Base-by-base conservation (phyloP, 2,329 filamentous ascomycete species). In the Paecilomyces fulvus region DNA sequence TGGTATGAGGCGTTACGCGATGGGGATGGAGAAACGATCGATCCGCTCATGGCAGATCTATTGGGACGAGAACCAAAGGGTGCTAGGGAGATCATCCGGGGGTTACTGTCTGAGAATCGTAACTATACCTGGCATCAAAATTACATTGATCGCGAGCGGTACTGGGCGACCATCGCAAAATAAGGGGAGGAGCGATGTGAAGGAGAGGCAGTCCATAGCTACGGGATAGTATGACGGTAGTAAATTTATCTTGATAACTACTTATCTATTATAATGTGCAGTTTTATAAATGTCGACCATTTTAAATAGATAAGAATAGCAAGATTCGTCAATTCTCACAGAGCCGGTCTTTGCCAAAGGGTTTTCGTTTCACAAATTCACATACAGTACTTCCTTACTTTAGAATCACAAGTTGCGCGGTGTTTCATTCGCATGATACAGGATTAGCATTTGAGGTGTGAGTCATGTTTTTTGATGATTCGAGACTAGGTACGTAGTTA, bases 111-210 rank as follows among this genome's bases (percentile, higher is more conserved):
- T 56, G 61, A 66, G 25, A 64, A 70, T 48, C 62, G 60, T 25
- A 62, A 75, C 46, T 77, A 73, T 66, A 73, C 67, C 7, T 77
- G 75, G 75, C 75, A 77, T 64, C 75, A 77, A 61, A 76, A 77
- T 60, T 75, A 76, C 68, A 60, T 52, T 20, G 52, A 61, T 28
- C 21, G 46, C 28, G 50, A 48, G 51, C n/a, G 56, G 30, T 60
- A 60, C 48, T 25, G 25, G 7, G 25, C 20, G 37, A 52, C 55
- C 33, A 54, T 37, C 11, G 10, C 12, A n/a, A 37, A 14, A n/a
- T 37, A 37, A n/a, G 11, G 11, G 33, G 6, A 4, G 11, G 4
- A 3, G 25, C 25, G 12, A 37, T 7, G 33, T 14, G 33, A 37
- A 10, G 10, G 33, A 37, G 7, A 14, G 6, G 33, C 33, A n/a